Conservation (phyloP, 768 basidiomycete species). For the Lentinula aciculospora region DNA sequence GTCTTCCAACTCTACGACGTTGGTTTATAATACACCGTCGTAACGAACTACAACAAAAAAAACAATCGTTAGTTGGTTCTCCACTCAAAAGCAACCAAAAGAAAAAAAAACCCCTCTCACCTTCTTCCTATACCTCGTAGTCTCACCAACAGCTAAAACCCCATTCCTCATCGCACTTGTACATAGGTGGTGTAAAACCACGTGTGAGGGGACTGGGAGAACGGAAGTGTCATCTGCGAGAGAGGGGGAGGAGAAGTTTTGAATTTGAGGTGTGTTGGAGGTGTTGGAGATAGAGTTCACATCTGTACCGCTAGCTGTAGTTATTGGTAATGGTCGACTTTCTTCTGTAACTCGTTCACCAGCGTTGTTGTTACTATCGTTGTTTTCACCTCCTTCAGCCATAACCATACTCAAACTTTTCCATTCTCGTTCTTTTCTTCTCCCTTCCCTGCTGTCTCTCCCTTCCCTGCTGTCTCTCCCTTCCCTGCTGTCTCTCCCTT, state of each 20-base stretch:
- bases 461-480: background rate
- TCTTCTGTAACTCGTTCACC: too few relatives aligned
- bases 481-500: constrained; percentile 15
- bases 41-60: constrained; percentile 75
- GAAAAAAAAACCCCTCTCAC: constrained; percentile 32
- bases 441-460: background rate
- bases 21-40: constrained; percentile 80
- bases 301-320: constrained; percentile 32
- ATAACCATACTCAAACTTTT: constrained; percentile 27
- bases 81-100: background rate
- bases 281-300: constrained; percentile 10
- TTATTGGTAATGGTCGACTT: constrained; percentile 23
- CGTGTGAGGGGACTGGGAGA: constrained; percentile 88
- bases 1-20: constrained; percentile 28
- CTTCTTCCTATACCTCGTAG: constrained; percentile 89
- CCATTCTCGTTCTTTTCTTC: constrained; percentile 16
- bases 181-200: constrained; percentile 89
- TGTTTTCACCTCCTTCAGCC: background rate
- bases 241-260: constrained; percentile 20
- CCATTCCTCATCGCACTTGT: constrained; percentile 95
- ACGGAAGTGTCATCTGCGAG: constrained; percentile 85
- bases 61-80: too few relatives aligned
- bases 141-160: constrained; percentile 87
- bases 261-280: constrained; percentile 1
- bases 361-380: too few relatives aligned